Base-by-base conservation (phyloP, 2,329 filamentous ascomycete genomes). In the Pseudogymnoascus sp. region DNA sequence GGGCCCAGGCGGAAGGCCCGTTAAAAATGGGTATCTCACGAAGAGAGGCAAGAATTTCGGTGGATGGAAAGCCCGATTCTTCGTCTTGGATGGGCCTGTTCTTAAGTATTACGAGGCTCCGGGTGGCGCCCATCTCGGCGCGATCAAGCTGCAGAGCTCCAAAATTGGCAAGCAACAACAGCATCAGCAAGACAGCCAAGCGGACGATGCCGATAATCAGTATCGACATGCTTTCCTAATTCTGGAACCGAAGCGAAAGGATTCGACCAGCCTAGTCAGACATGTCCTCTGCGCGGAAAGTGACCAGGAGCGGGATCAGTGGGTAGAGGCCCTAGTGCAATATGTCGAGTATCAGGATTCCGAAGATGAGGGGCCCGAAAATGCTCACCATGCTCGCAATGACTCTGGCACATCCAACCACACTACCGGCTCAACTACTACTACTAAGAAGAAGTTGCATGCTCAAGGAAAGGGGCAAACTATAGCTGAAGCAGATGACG, bases 21-120 rank as follows among this genome's bases (percentile, higher is more conserved):
- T 87, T 63, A 91, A 91, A 71, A 92, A 87, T 71, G 94, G 94
- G 7, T 99, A 97, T 74, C 78, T 99, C 59, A 97, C 94, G 1
- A 99, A 99, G 78, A 85, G 90, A 68, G 94, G 94, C 58, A 99
- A 99, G 80, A 97, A 97, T 71, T 99, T 99, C 76, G 94, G 94
- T 60, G 94, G 94, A 58, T 99, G 94, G 94, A 99, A 99, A 76
- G 92, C 92, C 9, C 79, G 87, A 63, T 89, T 85, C 70, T 90
- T 90, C 70, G 80, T 88, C 12, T 77, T 90, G 3, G 84, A 90
- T 68, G 86, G 86, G 8, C 83, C 87, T 4, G 81, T 87, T 63
- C 77, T 99, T 69, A 92, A 89, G 69, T 99, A 99, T 73, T 97
- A 90, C 70, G 94, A 99, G 75, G 85, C 89, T 1, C 92, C 91